These are phyloP conservation scores for Tulasnella sp. DNA, from an alignment of 768 basidiomycete species.

Conservation along the genomic window DNA sequence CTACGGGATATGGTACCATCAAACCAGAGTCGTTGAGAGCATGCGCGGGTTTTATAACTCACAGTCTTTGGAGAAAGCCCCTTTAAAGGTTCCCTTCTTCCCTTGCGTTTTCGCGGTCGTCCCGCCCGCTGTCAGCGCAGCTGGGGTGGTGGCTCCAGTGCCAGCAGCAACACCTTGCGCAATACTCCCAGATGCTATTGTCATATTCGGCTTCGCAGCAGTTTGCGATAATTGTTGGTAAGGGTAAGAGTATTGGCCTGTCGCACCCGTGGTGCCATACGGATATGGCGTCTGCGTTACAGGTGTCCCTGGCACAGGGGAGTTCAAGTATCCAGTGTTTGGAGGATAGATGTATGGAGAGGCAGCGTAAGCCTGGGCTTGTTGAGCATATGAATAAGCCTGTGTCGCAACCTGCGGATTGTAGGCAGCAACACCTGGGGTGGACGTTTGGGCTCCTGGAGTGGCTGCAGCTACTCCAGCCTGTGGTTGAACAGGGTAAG, in stretches of 20 bases:
- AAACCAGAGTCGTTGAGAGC: background rate
- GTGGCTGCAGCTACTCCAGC: background rate
- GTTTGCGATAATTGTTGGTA: background rate
- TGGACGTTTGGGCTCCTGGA: background rate
- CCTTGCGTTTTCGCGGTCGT: background rate
- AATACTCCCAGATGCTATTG: background rate
- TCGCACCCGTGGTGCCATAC: background rate
- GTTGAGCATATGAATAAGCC: background rate
- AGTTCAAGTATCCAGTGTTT: background rate
- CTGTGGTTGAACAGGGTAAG: background rate
- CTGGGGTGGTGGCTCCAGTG: background rate
- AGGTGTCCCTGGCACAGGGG: background rate
- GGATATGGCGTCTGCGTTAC: background rate
- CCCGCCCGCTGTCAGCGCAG: background rate
- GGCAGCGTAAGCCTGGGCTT: background rate
- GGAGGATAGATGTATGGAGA: background rate
- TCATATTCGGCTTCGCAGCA: background rate
- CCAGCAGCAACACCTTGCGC: background rate
- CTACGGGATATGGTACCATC: conserved; percentile 33
- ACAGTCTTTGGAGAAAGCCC: conserved; percentile 16
- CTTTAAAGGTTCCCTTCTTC: conserved; percentile 9
- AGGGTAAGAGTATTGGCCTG: background rate
- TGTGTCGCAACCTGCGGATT: background rate
- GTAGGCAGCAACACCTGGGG: background rate
- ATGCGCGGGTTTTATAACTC: background rate